These are phyloP conservation scores for Ploettnerulaceae sp. DNA, from an alignment of 2,329 filamentous ascomycete genomes.

Conservation along the genomic window DNA sequence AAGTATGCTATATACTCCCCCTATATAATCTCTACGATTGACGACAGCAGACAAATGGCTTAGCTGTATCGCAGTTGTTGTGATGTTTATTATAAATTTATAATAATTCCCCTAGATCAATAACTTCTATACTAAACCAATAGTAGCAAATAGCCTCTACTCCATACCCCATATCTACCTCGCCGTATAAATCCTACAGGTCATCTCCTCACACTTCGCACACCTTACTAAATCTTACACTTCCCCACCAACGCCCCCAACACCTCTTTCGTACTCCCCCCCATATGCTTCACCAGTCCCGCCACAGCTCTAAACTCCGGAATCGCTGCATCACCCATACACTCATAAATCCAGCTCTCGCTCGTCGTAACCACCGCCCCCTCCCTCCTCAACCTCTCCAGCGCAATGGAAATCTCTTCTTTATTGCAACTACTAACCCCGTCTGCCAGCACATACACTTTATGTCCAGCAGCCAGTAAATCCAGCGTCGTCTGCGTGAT, in stretches of 20 bases:
- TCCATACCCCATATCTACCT: too few relatives aligned
- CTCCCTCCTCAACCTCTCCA: conserved; percentile 68
- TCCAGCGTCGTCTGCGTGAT: conserved; percentile 89
- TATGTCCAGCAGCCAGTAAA: conserved; percentile 67
- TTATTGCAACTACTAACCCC: conserved; percentile 83
- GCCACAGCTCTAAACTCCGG: conserved; percentile 70
- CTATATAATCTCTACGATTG: too few relatives aligned
- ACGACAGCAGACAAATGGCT: too few relatives aligned
- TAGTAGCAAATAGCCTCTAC: too few relatives aligned
- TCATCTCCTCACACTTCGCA: too few relatives aligned
- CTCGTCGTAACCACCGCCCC: conserved; percentile 79
- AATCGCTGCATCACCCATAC: conserved; percentile 73
- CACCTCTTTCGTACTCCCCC: conserved; percentile 62
- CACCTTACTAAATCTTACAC: conserved; percentile 59
- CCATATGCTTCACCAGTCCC: conserved; percentile 72
- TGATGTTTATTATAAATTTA: too few relatives aligned
- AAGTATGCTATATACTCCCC: background rate
- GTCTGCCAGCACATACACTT: conserved; percentile 83
- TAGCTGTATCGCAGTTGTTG: too few relatives aligned
- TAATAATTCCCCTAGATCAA: too few relatives aligned
- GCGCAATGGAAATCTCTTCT: conserved; percentile 73
- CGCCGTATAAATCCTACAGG: too few relatives aligned
- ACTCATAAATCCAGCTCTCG: conserved; percentile 87
- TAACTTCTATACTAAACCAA: too few relatives aligned
- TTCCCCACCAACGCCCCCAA: conserved; percentile 62